Base-by-base conservation (phyloP, 2,329 filamentous ascomycete genomes). In the Hypocreales sp. region DNA sequence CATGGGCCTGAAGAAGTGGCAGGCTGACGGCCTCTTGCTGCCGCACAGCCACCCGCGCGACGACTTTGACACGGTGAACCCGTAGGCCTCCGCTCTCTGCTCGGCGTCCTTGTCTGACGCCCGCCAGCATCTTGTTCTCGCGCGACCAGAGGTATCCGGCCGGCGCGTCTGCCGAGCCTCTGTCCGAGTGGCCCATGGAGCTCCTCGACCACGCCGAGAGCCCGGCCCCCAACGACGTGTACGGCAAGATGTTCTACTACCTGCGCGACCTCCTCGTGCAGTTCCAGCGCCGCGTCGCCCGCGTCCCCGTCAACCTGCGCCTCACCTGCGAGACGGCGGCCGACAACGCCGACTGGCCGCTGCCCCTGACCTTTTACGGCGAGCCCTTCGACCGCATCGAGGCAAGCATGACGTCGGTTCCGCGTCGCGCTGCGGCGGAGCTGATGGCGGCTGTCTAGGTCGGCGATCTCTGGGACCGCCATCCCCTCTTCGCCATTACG, bases 221-320 rank as follows among this genome's bases (percentile, higher is more conserved):
- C 8, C 30, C 32, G 12, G 36, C 41, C 2, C 15, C 22, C 8
- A 40, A 42, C 8, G 45, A 47, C 24, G 33, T 40, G 5, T 47
- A 46, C 26, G 44, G 45, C 15, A 45, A 44, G 28, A 37, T 45
- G 36, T 44, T 40, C 9, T 41, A 36, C 29, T 46, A 40, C n/a
- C 24, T 47, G 5, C 35, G 40, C 11, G 23, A 36, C 14, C 10
- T 39, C 19, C 32, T 39, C 10, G 16, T 39, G 5, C 15, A 13
- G 3, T 47, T 47, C n/a, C 41, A 43, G 23, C 9, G 14, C 2
- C 15, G 31, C 7, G 2, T 32, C 4, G 26, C 15, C 17, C 28
- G 14, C 2, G 15, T 35, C 3, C 12, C 20, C 2, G 13, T 36
- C 15, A 11, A 27, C 11, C 15, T 40, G 9, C 21, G 20, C 5